These are phyloP conservation scores for Sphaerulina musiva DNA, from an alignment of 2,329 filamentous ascomycete genomes.

Conservation along the genomic window DNA sequence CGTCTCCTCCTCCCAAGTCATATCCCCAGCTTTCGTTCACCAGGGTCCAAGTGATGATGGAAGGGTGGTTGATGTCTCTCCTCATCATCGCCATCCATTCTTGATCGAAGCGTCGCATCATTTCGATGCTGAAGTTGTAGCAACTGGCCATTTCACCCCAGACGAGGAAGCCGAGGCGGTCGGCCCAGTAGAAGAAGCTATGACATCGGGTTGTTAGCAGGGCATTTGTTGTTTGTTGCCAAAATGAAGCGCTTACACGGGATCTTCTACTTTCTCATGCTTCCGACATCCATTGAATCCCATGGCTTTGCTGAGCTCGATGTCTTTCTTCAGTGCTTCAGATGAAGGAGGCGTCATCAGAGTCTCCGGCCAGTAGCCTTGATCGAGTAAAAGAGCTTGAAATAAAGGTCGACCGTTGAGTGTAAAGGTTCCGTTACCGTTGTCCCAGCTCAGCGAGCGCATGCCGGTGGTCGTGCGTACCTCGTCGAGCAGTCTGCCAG, in stretches of 20 bases:
- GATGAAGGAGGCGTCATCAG: slow-evolving; percentile 53
- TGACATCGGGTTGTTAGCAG: background rate
- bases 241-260: slow-evolving; percentile 27
- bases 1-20: slow-evolving; percentile 49
- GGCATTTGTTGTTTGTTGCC: background rate
- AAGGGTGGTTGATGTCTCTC: slow-evolving; percentile 60
- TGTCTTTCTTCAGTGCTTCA: slow-evolving; percentile 45
- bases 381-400: slow-evolving; percentile 55
- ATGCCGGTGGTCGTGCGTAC: slow-evolving; percentile 56
- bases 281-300: slow-evolving; percentile 60
- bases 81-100: slow-evolving; percentile 60
- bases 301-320: slow-evolving; percentile 53
- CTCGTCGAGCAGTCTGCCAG: slow-evolving; percentile 45
- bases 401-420: slow-evolving; percentile 55
- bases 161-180: slow-evolving; percentile 55
- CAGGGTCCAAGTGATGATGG: slow-evolving; percentile 60
- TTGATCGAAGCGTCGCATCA: slow-evolving; percentile 54
- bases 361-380: slow-evolving; percentile 58
- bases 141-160: slow-evolving; percentile 62
- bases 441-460: slow-evolving; percentile 54
- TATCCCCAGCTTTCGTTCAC: slow-evolving; percentile 62
- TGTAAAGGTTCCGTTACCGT: slow-evolving; percentile 53
- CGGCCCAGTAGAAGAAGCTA: slow-evolving; percentile 55
- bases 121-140: slow-evolving; percentile 55
- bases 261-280: slow-evolving; percentile 60